phyloP scores from a whole-genome alignment of 2,329 filamentous ascomycete species.

The Colletotrichum sublineola region DNA sequence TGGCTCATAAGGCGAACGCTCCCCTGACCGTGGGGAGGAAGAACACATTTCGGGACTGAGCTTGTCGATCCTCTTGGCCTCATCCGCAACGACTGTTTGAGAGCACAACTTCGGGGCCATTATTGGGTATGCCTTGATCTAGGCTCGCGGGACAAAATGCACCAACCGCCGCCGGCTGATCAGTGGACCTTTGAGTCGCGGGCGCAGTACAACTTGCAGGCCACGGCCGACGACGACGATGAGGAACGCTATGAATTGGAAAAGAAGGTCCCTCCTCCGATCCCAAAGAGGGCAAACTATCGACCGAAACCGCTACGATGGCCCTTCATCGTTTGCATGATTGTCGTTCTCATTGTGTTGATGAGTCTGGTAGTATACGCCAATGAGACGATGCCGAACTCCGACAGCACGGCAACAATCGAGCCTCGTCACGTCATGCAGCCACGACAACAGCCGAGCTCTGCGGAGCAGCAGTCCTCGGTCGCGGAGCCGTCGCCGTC shows the following conservation, averaged over 20 bases:
- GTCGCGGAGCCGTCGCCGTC: neutral
- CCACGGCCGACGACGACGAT: constrained; percentile 46
- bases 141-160: constrained; percentile 13
- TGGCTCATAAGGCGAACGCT: constrained; percentile 23
- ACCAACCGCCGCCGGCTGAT: constrained; percentile 31
- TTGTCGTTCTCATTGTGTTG: constrained; percentile 46
- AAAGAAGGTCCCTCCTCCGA: constrained; percentile 15
- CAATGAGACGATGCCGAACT: constrained; percentile 49
- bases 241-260: constrained; percentile 25
- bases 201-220: constrained; percentile 50
- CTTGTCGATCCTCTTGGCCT: no score
- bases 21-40: neutral
- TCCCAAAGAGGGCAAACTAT: constrained; percentile 46
- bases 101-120: neutral
- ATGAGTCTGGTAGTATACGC: constrained; percentile 49
- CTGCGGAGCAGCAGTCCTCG: neutral
- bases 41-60: neutral
- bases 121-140: neutral
- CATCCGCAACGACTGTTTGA: neutral
- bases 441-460: neutral
- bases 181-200: constrained; percentile 49
- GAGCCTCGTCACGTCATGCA: constrained; percentile 22
- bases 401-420: constrained; percentile 48
- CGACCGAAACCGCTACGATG: constrained; percentile 51
- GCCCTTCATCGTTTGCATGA: constrained; percentile 49